phyloP scores from a whole-genome alignment of 2,329 filamentous ascomycete genomes.

The Blastomyces silverae region DNA sequence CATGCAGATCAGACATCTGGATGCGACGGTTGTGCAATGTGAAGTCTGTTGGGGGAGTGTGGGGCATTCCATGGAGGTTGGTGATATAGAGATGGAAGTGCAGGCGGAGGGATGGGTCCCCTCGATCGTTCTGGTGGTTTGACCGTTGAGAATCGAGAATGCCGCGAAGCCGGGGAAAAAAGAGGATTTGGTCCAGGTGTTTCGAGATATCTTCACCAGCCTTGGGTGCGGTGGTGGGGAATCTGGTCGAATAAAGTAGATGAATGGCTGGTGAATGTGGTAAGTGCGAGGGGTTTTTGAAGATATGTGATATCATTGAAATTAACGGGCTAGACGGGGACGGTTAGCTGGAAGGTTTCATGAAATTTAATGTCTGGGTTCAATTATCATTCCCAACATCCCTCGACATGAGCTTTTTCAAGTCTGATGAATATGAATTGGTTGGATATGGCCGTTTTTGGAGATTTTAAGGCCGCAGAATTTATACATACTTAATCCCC shows the following conservation, averaged over 20 bases:
- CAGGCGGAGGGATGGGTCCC: slow-evolving; percentile 27
- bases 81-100: slow-evolving; percentile 32
- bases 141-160: slow-evolving; percentile 29
- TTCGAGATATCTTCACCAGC: slow-evolving; percentile 13
- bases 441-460: background rate
- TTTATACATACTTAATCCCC: slow-evolving; percentile 60
- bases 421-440: background rate
- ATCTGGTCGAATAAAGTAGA: slow-evolving; percentile 58
- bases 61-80: slow-evolving; percentile 24
- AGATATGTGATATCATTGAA: slow-evolving; percentile 62
- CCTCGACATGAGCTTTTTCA: background rate
- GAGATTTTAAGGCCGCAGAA: background rate
- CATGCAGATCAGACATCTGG: slow-evolving; percentile 31
- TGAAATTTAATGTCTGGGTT: background rate
- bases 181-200: slow-evolving; percentile 38
- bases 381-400: background rate
- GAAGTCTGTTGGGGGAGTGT: slow-evolving; percentile 23
- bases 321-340: slow-evolving; percentile 53
- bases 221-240: slow-evolving; percentile 20
- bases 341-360: slow-evolving; percentile 12
- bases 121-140: background rate
- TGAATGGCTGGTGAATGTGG: slow-evolving; percentile 43
- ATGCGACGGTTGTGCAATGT: slow-evolving; percentile 33
- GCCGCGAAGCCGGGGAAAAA: slow-evolving; percentile 42
- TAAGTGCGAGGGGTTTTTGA: slow-evolving; percentile 34